Base-by-base conservation (phyloP, 208 protist genomes). In the Trypanosoma cruzi region DNA sequence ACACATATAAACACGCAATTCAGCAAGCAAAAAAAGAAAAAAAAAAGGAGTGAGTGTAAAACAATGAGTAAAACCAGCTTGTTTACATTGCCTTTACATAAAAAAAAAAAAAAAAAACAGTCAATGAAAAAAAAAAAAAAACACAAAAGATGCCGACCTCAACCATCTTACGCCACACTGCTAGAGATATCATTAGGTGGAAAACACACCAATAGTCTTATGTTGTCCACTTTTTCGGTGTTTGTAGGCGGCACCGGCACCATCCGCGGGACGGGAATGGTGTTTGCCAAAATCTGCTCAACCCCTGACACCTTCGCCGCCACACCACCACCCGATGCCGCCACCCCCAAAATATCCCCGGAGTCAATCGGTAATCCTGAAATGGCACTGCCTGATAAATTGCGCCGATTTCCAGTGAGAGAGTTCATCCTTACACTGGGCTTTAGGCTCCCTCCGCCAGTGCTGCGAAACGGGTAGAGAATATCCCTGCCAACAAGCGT, bases 401-500 rank as follows among this genome's bases (percentile, higher is more conserved):
- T 29, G 22, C 1, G 18, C 8, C 50, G 64, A 55, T 14, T 50
- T 48, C 31, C n/a, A 36, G 22, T 40, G n/a, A 61, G n/a, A 4
- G 46, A 8, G 11, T 3, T 14, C 13, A n/a, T 6, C 46, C 7
- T 50, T n/a, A 13, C 16, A 22, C 16, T 58, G 29, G n/a, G 16
- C 60, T 32, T 64, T 36, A 4, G 4, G 16, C 55, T n/a, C 24
- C 53, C 55, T 42, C 71, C 28, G 48, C 36, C 50, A 42, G 42
- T 52, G 52, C 28, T 42, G 8, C 81, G 79, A 42, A 81, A 90
- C 14, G 89, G 89, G 42, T 86, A 92, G 0, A 95, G 75, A 46
- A 95, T 71, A 58, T 95, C 84, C 1, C 82, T 77, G 0, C 86
- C 78, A 11, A 86, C 82, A 18, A 92, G 71, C 22, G 74, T 88